Percentiles rank a stretch among this genome's conserved stretches.
These are phyloP conservation scores for Arthrobotrys entomopaga DNA, from an alignment of 2,329 filamentous ascomycete species.

Conservation along the genomic window DNA sequence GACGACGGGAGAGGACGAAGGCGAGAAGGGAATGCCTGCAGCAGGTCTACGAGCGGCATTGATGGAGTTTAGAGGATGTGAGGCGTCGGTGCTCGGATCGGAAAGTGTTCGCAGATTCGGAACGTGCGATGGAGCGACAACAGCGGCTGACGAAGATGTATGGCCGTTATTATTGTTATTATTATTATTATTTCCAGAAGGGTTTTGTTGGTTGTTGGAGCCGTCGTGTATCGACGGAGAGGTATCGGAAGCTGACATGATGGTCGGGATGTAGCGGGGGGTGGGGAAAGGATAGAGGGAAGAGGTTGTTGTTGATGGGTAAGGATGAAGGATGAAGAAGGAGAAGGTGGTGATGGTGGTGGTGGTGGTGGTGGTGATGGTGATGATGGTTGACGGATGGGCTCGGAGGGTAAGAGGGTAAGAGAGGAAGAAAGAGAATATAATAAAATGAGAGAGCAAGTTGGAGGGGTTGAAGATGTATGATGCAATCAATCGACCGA, in stretches of 20 bases:
- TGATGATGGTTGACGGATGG: neutral
- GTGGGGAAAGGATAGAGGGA: neutral
- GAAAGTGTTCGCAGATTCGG: constrained; percentile 37
- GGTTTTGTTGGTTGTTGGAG: constrained; percentile 12
- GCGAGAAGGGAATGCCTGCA: constrained; percentile 62
- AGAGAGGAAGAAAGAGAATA: neutral
- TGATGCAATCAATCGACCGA: constrained; percentile 41
- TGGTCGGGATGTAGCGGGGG: neutral
- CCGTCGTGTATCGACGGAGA: constrained; percentile 35
- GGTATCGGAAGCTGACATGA: constrained; percentile 31
- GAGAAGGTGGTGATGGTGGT: neutral
- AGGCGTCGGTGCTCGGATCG: constrained; percentile 26
- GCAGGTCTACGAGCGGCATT: constrained; percentile 69
- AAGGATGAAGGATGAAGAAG: neutral
- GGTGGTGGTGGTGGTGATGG: constrained; percentile 2
- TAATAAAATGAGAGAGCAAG: constrained; percentile 1
- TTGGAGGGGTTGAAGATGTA: constrained; percentile 5
- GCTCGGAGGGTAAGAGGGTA: neutral
- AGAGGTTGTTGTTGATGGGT: neutral
- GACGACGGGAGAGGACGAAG: constrained; percentile 65
- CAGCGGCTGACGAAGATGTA: constrained; percentile 4
- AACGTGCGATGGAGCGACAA: constrained; percentile 13
- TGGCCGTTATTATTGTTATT: constrained; percentile 10
- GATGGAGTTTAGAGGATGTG: constrained; percentile 54
- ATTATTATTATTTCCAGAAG: no score